Conservation (phyloP, 305 asterid genomes). For the Striga hermonthica region DNA sequence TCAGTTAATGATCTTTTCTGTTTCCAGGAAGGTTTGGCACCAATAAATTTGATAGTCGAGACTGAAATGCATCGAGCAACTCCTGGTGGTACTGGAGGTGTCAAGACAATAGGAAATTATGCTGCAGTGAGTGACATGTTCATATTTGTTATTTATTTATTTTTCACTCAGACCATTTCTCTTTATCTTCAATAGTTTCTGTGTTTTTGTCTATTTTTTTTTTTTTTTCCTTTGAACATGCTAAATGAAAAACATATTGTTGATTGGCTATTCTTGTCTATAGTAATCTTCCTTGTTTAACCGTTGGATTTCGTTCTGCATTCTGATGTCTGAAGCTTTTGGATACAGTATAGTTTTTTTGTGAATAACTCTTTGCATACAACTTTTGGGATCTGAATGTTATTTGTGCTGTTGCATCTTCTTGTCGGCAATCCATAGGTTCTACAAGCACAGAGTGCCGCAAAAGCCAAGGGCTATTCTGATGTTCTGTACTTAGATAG, state of each 20-base stretch:
- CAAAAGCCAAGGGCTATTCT: constrained; percentile 88
- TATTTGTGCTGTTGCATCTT: constrained; percentile 17
- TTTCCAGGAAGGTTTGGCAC: constrained; percentile 92
- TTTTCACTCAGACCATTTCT: background rate
- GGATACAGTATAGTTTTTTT: constrained; percentile 15
- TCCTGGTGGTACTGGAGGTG: constrained; percentile 98
- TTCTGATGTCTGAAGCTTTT: constrained; percentile 2
- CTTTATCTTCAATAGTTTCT: constrained; percentile 2
- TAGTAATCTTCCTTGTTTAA: constrained; percentile 19
- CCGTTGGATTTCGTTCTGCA: constrained; percentile 16
- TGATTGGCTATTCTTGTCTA: constrained; percentile 17
- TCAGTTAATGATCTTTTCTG: constrained; percentile 28
- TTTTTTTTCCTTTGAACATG: background rate
- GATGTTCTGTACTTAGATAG: constrained; percentile 91
- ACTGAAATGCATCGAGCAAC: constrained; percentile 95
- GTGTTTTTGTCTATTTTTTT: background rate
- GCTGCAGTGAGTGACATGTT: constrained; percentile 66
- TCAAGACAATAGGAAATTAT: constrained; percentile 94
- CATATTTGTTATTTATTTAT: constrained; percentile 9
- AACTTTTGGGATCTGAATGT: constrained; percentile 16
- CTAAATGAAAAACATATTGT: background rate
- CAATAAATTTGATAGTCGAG: constrained; percentile 85
- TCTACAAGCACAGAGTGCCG: constrained; percentile 90
- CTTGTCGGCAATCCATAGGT: constrained; percentile 46
- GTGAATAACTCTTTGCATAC: constrained; percentile 8